These are phyloP conservation scores for Trichosanthes cucumerina DNA, from an alignment of 306 rosid species.

Conservation along the genomic window DNA sequence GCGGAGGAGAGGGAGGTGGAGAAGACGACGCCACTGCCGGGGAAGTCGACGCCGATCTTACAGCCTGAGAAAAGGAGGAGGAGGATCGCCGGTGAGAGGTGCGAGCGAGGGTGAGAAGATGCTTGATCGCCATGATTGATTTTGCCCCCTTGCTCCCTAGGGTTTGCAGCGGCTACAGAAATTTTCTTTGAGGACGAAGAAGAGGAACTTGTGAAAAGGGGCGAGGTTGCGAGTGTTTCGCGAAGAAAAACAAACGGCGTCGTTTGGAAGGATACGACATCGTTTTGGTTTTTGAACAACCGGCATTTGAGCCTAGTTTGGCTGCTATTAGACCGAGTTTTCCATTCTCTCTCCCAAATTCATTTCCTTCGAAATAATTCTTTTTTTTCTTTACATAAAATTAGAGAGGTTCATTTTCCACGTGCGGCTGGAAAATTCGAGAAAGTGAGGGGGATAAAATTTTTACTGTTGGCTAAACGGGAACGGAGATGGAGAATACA, in stretches of 20 bases:
- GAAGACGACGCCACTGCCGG: constrained; percentile 33
- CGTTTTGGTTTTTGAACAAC: background rate
- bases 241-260: background rate
- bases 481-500: no score
- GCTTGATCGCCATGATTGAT: constrained; percentile 58
- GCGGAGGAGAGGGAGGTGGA: constrained; percentile 46
- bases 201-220: background rate
- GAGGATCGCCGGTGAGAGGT: constrained; percentile 31
- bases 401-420: no score
- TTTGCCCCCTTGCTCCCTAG: constrained; percentile 22
- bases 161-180: constrained; percentile 29
- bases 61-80: constrained; percentile 17
- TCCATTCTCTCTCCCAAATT: background rate
- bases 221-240: background rate
- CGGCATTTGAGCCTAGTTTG: background rate
- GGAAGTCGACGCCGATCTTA: constrained; percentile 35
- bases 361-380: background rate
- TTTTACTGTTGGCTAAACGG: no score
- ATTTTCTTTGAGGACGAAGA: background rate
- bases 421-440: no score
- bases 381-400: no score
- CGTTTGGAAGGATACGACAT: background rate
- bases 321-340: background rate
- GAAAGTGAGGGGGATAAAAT: no score
- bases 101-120: constrained; percentile 58